These are phyloP conservation scores for Durotheca rogersii DNA, from an alignment of 495 filamentous ascomycete species.

Conservation along the genomic window DNA sequence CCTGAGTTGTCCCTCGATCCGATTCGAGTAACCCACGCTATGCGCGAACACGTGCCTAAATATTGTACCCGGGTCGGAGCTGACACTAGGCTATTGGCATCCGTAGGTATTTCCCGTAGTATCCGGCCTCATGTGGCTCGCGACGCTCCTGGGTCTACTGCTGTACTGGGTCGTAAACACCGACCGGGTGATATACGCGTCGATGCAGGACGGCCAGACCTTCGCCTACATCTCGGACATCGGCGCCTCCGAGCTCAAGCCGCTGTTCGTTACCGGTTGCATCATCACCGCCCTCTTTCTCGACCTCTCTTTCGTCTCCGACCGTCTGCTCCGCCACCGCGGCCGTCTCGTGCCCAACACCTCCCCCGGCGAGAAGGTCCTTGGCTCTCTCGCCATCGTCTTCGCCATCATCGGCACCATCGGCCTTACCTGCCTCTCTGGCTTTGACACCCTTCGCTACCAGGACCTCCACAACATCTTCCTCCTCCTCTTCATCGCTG, in stretches of 20 bases:
- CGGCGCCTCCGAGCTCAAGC: constrained; percentile 67
- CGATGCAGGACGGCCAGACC: constrained; percentile 62
- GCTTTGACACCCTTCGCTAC: constrained; percentile 78
- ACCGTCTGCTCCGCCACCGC: constrained; percentile 78
- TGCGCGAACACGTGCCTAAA: too few species aligned
- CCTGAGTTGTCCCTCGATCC: constrained; percentile 3
- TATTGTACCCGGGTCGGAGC: too few species aligned
- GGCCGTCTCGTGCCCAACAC: constrained; percentile 73
- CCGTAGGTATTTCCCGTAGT: constrained; percentile 78
- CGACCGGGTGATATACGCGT: constrained; percentile 60
- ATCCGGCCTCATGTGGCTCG: constrained; percentile 77
- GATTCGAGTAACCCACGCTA: too few species aligned
- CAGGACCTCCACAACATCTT: constrained; percentile 70
- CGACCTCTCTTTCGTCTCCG: constrained; percentile 75
- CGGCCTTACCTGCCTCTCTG: constrained; percentile 76
- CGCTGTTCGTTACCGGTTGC: constrained; percentile 83
- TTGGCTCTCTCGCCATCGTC: constrained; percentile 67
- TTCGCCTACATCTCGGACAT: constrained; percentile 91
- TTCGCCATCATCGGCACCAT: constrained; percentile 73
- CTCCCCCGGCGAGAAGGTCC: constrained; percentile 63
- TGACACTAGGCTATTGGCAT: too few species aligned
- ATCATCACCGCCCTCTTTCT: constrained; percentile 79
- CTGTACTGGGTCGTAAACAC: constrained; percentile 63
- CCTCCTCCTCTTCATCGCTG: constrained; percentile 78
- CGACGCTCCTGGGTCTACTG: constrained; percentile 54